These are phyloP conservation scores for Fusarium fujikuroi DNA, from an alignment of 2,329 filamentous ascomycete genomes.

Conservation along the genomic window DNA sequence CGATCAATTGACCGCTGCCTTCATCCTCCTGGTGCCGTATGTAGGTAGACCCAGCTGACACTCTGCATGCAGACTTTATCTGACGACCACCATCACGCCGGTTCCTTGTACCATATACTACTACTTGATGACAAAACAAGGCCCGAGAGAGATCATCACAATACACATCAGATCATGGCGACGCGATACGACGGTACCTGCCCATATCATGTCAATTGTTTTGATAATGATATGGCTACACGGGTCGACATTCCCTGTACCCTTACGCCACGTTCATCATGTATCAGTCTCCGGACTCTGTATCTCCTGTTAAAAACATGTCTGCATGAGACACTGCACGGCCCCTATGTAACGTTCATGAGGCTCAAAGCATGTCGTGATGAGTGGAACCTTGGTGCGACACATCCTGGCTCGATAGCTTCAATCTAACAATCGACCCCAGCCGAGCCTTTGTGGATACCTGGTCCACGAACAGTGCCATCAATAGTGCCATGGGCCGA, in stretches of 20 bases:
- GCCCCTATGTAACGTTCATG: neutral
- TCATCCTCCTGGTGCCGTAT: neutral
- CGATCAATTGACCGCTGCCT: neutral
- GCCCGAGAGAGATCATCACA: neutral
- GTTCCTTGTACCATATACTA: neutral
- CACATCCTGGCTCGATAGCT: slow-evolving; percentile 32
- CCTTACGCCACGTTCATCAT: neutral
- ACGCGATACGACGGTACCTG: neutral
- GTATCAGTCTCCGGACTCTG: no score
- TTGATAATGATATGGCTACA: neutral
- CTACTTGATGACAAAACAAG: neutral
- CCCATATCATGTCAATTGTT: neutral
- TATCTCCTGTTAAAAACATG: neutral
- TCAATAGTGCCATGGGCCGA: slow-evolving; percentile 14
- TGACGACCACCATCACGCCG: neutral
- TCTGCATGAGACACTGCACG: neutral
- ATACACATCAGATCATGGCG: neutral
- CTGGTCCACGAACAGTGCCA: neutral
- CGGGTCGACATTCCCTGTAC: neutral
- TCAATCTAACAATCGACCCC: slow-evolving; percentile 24
- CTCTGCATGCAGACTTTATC: neutral
- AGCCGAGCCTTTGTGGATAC: slow-evolving; percentile 23
- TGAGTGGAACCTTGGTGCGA: slow-evolving; percentile 30
- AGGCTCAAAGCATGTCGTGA: slow-evolving; percentile 35
- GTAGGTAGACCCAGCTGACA: neutral